Evolutionary conservation across 768 basidiomycete genomes (phyloP).

Genomic region (Amanita molliuscula): DNA sequence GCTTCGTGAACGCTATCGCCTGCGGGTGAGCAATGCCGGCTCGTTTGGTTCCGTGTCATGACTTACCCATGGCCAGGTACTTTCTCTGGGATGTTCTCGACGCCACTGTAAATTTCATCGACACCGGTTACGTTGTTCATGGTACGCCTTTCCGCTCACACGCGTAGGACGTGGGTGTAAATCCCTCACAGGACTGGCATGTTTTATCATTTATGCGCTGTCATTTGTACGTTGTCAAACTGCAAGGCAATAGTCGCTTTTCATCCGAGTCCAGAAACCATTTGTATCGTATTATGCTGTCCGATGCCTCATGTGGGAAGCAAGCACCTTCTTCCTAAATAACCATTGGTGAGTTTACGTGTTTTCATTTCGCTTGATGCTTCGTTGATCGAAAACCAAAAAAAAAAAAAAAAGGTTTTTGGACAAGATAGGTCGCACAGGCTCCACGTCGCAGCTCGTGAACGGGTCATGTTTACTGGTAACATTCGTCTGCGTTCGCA

Average conservation of each 20-base stretch:
- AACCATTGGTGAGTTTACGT: constrained; percentile 59
- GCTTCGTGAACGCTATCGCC: constrained; percentile 56
- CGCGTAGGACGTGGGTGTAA: neutral
- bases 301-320: constrained; percentile 78
- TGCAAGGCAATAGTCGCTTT: constrained; percentile 3
- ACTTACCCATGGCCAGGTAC: constrained; percentile 29
- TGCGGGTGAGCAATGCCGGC: constrained; percentile 41
- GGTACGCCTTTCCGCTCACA: constrained; percentile 24
- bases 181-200: constrained; percentile 38
- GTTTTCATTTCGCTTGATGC: neutral
- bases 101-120: constrained; percentile 54
- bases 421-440: constrained; percentile 68
- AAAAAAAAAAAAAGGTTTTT: constrained; percentile 40
- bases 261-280: constrained; percentile 35
- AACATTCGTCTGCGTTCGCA: constrained; percentile 60
- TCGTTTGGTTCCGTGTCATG: constrained; percentile 4
- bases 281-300: constrained; percentile 74
- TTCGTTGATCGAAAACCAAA: neutral
- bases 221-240: constrained; percentile 47
- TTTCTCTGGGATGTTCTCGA: constrained; percentile 83
- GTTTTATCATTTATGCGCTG: constrained; percentile 53
- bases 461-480: constrained; percentile 62
- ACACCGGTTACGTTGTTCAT: constrained; percentile 70
- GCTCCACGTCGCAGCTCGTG: constrained; percentile 52
- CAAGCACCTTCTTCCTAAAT: constrained; percentile 80